Conservation (phyloP, 805 yeast genomes). For the Jamesozyma piceae region DNA sequence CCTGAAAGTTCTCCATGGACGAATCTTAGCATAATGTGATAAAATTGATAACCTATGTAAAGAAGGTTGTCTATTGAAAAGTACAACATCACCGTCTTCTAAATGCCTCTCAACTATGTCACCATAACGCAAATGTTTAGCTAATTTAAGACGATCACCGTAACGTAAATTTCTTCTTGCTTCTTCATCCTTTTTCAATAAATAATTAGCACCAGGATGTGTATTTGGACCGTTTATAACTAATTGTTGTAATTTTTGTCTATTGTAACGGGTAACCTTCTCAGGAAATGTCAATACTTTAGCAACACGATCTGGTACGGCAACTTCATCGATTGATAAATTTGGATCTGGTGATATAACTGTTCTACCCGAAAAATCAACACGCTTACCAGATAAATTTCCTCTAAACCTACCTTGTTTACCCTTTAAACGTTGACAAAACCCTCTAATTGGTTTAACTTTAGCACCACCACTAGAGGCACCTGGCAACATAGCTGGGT, state of each 20-base stretch:
- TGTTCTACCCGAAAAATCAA: conserved; percentile 95
- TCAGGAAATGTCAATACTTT: conserved; percentile 94
- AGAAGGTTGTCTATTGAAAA: conserved; percentile 96
- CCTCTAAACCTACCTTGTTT: conserved; percentile 99
- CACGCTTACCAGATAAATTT: conserved; percentile 95
- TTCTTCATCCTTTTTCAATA: conserved; percentile 71
- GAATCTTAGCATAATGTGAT: conserved; percentile 89
- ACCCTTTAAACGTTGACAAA: conserved; percentile 95
- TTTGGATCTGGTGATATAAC: conserved; percentile 99
- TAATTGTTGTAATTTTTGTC: conserved; percentile 62
- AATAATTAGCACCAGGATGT: conserved; percentile 95
- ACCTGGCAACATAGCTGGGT: conserved; percentile 69
- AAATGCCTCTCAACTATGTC: conserved; percentile 94
- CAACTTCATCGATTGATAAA: conserved; percentile 88
- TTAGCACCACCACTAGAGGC: conserved; percentile 43
- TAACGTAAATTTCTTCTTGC: conserved; percentile 82
- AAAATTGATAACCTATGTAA: conserved; percentile 88
- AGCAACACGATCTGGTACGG: conserved; percentile 95
- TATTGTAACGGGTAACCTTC: conserved; percentile 80
- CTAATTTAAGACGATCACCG: conserved; percentile 74
- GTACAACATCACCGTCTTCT: conserved; percentile 92
- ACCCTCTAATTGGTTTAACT: conserved; percentile 76
- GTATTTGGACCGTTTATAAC: conserved; percentile 75
- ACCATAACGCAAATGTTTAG: conserved; percentile 70
- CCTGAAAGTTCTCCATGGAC: conserved; percentile 97